These are phyloP conservation scores for Drosera spatulata DNA, from an alignment of 179 eudicot genomes.

Conservation along the genomic window DNA sequence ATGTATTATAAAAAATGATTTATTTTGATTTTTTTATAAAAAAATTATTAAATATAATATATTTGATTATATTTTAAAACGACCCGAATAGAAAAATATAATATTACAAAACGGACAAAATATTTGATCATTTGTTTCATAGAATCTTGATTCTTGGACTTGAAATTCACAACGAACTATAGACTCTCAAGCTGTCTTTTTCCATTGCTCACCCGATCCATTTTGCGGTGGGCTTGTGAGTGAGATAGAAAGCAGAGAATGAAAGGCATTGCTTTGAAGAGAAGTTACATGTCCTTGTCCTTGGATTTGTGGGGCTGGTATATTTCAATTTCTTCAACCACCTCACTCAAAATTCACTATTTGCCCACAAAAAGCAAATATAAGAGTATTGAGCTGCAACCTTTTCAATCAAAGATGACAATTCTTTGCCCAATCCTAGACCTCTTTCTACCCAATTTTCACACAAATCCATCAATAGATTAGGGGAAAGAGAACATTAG, in stretches of 20 bases:
- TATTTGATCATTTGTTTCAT: too few relatives aligned
- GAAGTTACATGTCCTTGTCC: slow-evolving; percentile 42
- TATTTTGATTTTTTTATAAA: too few relatives aligned
- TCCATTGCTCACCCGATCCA: slow-evolving; percentile 9
- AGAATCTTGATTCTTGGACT: too few relatives aligned
- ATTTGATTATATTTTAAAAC: too few relatives aligned
- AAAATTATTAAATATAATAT: too few relatives aligned
- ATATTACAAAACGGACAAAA: too few relatives aligned
- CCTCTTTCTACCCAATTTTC: too few relatives aligned
- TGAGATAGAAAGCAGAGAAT: slow-evolving; percentile 1
- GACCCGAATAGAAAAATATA: too few relatives aligned
- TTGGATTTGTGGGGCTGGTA: slow-evolving; percentile 18
- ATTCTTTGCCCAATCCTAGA: too few relatives aligned
- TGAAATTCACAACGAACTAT: background rate
- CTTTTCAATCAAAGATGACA: background rate
- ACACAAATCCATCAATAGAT: too few relatives aligned
- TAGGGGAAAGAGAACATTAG: background rate
- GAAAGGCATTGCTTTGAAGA: slow-evolving; percentile 64
- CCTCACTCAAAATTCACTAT: slow-evolving; percentile 13
- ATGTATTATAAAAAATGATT: too few relatives aligned
- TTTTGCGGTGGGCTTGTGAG: slow-evolving; percentile 14
- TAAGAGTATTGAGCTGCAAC: slow-evolving; percentile 8
- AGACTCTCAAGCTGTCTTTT: slow-evolving; percentile 12
- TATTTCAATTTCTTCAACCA: slow-evolving; percentile 24
- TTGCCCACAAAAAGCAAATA: too few relatives aligned